These are phyloP conservation scores for Botrytis squamosa DNA, from an alignment of 2,329 filamentous ascomycete species.

Conservation along the genomic window DNA sequence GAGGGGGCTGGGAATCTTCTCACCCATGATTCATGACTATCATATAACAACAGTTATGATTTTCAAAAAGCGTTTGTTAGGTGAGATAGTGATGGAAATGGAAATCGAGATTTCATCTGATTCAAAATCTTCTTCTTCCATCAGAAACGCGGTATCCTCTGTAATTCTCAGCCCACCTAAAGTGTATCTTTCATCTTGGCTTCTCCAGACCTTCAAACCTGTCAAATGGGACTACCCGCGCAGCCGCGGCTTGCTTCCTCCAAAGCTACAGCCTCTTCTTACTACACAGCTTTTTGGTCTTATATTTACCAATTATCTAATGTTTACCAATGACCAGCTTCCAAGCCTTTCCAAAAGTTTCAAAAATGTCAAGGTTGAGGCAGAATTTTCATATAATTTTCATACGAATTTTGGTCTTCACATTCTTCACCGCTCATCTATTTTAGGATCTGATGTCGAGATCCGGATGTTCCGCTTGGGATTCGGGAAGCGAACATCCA, in stretches of 20 bases:
- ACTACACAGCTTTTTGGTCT: background rate
- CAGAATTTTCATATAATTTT: conserved; percentile 5
- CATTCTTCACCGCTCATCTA: conserved; percentile 18
- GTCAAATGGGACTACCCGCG: conserved; percentile 23
- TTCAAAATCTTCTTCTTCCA: background rate
- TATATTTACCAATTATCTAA: background rate
- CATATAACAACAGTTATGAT: background rate
- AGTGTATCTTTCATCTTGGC: background rate
- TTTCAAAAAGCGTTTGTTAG: background rate
- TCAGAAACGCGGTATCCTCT: background rate
- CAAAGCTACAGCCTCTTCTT: conserved; percentile 3
- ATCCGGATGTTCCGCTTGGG: conserved; percentile 10
- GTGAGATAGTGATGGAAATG: background rate
- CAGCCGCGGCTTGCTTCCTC: conserved; percentile 7
- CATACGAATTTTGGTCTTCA: background rate
- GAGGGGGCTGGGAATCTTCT: conserved; percentile 17
- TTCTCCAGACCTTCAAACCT: background rate
- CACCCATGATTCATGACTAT: conserved; percentile 7
- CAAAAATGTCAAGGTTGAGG: conserved; percentile 3
- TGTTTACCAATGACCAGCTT: background rate
- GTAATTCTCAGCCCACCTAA: background rate
- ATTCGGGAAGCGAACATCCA: conserved; percentile 13
- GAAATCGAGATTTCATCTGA: conserved; percentile 3
- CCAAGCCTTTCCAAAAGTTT: background rate
- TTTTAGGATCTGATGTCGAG: conserved; percentile 13